Evolutionary conservation across 1,284 basidiomycete species (phyloP).

Genomic region (Pyrrhoderma lamaoense): DNA sequence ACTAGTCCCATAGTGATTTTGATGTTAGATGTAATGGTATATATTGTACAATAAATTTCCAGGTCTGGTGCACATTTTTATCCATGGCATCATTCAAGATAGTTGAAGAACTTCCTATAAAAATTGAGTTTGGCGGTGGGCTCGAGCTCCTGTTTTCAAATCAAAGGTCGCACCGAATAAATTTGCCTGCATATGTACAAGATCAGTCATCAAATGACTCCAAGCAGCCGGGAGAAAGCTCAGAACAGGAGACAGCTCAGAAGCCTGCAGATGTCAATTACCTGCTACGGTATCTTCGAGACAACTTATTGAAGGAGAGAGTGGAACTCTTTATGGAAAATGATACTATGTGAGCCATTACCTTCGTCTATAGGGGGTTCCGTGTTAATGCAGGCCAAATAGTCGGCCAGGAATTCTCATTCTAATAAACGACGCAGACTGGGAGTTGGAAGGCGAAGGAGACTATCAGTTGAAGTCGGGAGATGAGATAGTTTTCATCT

Average conservation of each 20-base stretch:
- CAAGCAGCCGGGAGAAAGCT: conserved; percentile 19
- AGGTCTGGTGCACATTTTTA: too few relatives aligned
- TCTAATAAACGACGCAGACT: conserved; percentile 93
- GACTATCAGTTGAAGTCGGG: conserved; percentile 74
- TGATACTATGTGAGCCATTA: conserved; percentile 70
- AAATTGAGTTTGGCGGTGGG: conserved; percentile 72
- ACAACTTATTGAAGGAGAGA: conserved; percentile 76
- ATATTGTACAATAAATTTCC: too few relatives aligned
- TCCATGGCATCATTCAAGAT: too few relatives aligned
- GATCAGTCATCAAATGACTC: conserved; percentile 11
- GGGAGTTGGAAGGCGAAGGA: conserved; percentile 96
- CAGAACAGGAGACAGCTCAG: conserved; percentile 24
- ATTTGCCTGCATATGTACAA: conserved; percentile 45
- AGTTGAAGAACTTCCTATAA: conserved; percentile 29
- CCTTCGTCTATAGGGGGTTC: conserved; percentile 8
- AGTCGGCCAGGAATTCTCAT: conserved; percentile 96
- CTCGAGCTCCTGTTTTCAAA: conserved; percentile 78
- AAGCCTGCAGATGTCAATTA: conserved; percentile 63
- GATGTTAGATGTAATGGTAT: too few relatives aligned
- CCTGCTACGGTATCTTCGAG: conserved; percentile 74
- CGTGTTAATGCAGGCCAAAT: conserved; percentile 11
- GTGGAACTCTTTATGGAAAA: conserved; percentile 88
- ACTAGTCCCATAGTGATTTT: too few relatives aligned
- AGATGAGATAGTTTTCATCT: conserved; percentile 95
- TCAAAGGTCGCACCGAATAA: conserved; percentile 52